Percentiles rank a stretch among this genome's conserved stretches.
These are phyloP conservation scores for Fusarium dimerum DNA, from an alignment of 2,329 filamentous ascomycete genomes.

Conservation along the genomic window DNA sequence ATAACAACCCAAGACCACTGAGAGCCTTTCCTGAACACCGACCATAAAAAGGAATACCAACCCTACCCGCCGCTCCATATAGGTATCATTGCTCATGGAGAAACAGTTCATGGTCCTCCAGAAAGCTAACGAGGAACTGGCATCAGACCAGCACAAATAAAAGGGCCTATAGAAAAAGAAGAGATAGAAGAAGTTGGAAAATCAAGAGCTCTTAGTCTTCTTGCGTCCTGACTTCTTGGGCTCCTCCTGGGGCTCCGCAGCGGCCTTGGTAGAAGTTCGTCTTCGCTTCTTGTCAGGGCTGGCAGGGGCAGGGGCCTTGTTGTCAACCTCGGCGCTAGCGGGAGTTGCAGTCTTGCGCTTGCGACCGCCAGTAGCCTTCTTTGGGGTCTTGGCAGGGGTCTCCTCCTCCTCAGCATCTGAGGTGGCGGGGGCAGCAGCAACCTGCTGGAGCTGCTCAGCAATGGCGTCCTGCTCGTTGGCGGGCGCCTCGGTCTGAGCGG, in stretches of 20 bases:
- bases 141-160: conserved; percentile 10
- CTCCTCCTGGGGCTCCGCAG: conserved; percentile 54
- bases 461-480: conserved; percentile 57
- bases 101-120: neutral
- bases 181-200: conserved; percentile 15
- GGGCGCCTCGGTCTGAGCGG: conserved; percentile 32
- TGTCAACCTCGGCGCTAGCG: conserved; percentile 41
- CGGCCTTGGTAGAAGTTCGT: conserved; percentile 56
- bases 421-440: conserved; percentile 33
- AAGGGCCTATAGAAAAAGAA: conserved; percentile 16
- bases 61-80: conserved; percentile 19
- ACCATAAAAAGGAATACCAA: conserved; percentile 23
- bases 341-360: conserved; percentile 60
- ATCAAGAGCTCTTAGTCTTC: conserved; percentile 51
- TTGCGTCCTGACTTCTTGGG: conserved; percentile 62
- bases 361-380: conserved; percentile 52
- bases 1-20: conserved; percentile 9
- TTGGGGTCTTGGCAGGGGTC: conserved; percentile 57
- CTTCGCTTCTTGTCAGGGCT: conserved; percentile 67
- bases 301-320: conserved; percentile 44
- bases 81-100: conserved; percentile 28
- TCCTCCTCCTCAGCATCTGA: conserved; percentile 47
- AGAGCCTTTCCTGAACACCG: conserved; percentile 22
- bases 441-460: conserved; percentile 58
- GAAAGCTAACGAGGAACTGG: conserved; percentile 21